Conservation (phyloP, 495 filamentous ascomycete species). For the Venustampulla echinocandica region DNA sequence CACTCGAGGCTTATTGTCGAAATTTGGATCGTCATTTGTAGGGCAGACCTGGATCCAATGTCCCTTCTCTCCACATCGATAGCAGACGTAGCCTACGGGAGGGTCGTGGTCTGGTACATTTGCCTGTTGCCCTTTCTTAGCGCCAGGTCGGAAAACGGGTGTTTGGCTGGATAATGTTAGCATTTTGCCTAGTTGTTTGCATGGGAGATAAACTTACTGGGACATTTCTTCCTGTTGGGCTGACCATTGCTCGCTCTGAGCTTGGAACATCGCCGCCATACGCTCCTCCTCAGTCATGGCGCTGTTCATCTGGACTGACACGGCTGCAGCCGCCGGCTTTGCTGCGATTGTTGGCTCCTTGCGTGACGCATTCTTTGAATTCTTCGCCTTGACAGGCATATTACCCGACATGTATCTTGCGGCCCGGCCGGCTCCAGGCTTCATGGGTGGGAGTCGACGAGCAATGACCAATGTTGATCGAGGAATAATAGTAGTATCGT, state of each 20-base stretch:
- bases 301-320: conserved; percentile 52
- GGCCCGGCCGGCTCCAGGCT: conserved; percentile 68
- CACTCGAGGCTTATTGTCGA: conserved; percentile 79
- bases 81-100: conserved; percentile 89
- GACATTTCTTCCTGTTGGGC: conserved; percentile 87
- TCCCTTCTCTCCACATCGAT: conserved; percentile 95
- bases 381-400: conserved; percentile 86
- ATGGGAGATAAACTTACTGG: conserved; percentile 51
- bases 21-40: conserved; percentile 94
- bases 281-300: conserved; percentile 83
- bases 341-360: conserved; percentile 41
- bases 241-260: conserved; percentile 77
- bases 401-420: conserved; percentile 95
- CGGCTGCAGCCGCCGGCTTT: conserved; percentile 39
- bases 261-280: conserved; percentile 80
- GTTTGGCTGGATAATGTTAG: conserved; percentile 35
- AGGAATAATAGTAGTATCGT: conserved; percentile 92
- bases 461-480: conserved; percentile 91
- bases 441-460: conserved; percentile 73
- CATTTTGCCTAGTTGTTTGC: conserved; percentile 32
- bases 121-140: conserved; percentile 53
- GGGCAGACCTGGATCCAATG: conserved; percentile 98
- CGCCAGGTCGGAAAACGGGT: conserved; percentile 40
- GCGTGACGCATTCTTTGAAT: conserved; percentile 66
- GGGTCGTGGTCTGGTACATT: conserved; percentile 86